Evolutionary conservation across 1,284 basidiomycete genomes (phyloP).

Genomic region (Ustilago nuda): DNA sequence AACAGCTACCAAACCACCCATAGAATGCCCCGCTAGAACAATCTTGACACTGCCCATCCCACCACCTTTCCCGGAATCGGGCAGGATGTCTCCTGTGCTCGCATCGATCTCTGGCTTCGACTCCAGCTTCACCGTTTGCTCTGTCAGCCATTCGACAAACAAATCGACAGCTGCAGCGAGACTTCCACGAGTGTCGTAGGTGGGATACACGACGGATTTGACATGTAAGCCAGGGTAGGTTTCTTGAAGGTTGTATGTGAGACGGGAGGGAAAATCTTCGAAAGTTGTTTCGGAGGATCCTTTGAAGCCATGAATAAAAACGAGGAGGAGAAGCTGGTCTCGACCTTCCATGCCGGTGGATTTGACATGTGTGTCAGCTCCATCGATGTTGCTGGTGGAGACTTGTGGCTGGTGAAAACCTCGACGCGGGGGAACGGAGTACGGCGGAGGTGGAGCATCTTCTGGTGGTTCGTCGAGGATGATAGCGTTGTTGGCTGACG

Average conservation of each 20-base stretch:
- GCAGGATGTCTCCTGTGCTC: slow-evolving; percentile 29
- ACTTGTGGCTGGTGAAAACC: slow-evolving; percentile 16
- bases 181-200: slow-evolving; percentile 79
- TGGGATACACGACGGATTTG: slow-evolving; percentile 84
- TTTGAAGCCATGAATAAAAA: slow-evolving; percentile 72
- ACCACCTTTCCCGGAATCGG: slow-evolving; percentile 44
- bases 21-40: slow-evolving; percentile 86
- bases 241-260: slow-evolving; percentile 78
- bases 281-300: slow-evolving; percentile 82
- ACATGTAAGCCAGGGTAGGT: slow-evolving; percentile 73
- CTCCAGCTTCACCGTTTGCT: slow-evolving; percentile 89
- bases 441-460: slow-evolving; percentile 1
- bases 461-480: slow-evolving; percentile 39
- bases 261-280: slow-evolving; percentile 78
- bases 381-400: not conserved
- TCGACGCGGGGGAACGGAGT: slow-evolving; percentile 1
- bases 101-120: slow-evolving; percentile 65
- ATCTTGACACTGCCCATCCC: slow-evolving; percentile 73
- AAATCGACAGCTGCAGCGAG: slow-evolving; percentile 52
- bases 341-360: slow-evolving; percentile 43
- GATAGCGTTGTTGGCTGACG: slow-evolving; percentile 33
- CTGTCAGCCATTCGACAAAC: slow-evolving; percentile 47
- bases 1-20: slow-evolving; percentile 76
- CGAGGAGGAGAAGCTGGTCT: slow-evolving; percentile 49
- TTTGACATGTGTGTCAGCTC: slow-evolving; percentile 3